Evolutionary conservation across 2,329 filamentous ascomycete species (phyloP), one percentile per base, ranked within the genome.

Genomic region (Hypoxylon sp.): DNA sequence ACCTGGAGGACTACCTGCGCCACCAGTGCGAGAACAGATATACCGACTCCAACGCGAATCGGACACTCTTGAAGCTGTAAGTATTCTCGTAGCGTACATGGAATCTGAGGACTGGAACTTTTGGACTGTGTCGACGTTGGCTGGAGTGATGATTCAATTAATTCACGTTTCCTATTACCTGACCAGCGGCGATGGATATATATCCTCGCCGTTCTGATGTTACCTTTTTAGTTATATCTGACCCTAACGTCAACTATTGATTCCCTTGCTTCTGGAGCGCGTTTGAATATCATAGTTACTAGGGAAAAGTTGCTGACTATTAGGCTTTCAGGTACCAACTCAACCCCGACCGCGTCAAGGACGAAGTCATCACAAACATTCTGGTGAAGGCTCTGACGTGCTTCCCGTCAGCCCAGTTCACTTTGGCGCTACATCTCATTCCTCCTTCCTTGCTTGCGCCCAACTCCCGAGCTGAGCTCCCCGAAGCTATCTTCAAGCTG

Each of bases 111-210:
- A 24, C 20, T 23, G n/a, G n/a, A 17, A 8, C 13, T 11, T 20
- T 27, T 6, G n/a, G 11, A n/a, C 17, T 9, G 11, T 43, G 20
- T 35, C 27, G 67, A 56, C 65, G 38, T 49, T 48, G 48, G 55
- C 50, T 68, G 65, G 64, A 59, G 83, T 91, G 90, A 96, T 93
- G 91, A 92, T 84, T 76, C 80, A 60, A 83, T 77, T 79, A 79
- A n/a, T 86, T 78, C 89, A 96, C 91, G 92, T 97, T 97, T 96
- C 91, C 91, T 97, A 96, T 97, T 97, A 96, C 86, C 91, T 91
- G 92, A 96, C 78, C 48, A 77, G 79, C 77, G 75, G 79, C 74
- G 76, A n/a, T 79, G 78, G 77, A 75, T 72, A 81, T 81, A 81
- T 75, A 78, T 81, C 77, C 75, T 76, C 68, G 72, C 72, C 73